phyloP scores from a whole-genome alignment of 345 rosid genomes.

The Orychophragmus violaceus region DNA sequence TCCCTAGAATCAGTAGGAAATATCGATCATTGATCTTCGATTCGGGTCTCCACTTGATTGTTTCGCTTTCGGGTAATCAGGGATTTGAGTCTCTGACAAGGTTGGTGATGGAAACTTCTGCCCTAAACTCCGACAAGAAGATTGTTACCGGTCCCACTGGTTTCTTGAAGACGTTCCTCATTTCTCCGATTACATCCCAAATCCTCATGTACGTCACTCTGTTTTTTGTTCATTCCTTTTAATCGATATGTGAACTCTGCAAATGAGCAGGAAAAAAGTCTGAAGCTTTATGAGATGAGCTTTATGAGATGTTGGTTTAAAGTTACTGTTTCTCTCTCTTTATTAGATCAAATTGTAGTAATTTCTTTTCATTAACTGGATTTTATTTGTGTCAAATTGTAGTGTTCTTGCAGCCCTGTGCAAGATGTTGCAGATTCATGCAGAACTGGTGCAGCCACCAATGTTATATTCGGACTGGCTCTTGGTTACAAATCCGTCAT shows the following conservation, averaged over 20 bases:
- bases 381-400: too few species aligned
- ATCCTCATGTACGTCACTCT: slow-evolving; percentile 73
- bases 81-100: slow-evolving; percentile 19
- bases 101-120: slow-evolving; percentile 26
- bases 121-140: slow-evolving; percentile 30
- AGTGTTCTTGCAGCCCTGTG: too few species aligned
- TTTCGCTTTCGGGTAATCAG: too few species aligned
- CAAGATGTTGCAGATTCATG: too few species aligned
- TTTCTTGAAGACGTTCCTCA: slow-evolving; percentile 97
- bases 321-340: too few species aligned
- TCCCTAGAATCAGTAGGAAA: slow-evolving; percentile 23
- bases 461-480: too few species aligned
- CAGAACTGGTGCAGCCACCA: too few species aligned
- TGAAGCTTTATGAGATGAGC: slow-evolving; percentile 1
- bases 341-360: too few species aligned
- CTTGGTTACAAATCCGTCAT: too few species aligned
- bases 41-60: slow-evolving; percentile 31
- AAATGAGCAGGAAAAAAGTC: slow-evolving; percentile 23
- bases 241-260: too few species aligned
- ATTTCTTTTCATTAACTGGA: too few species aligned
- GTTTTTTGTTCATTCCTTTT: not conserved
- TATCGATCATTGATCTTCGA: slow-evolving; percentile 32
- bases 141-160: slow-evolving; percentile 56
- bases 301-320: too few species aligned
- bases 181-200: slow-evolving; percentile 61